phyloP scores from a whole-genome alignment of 2,329 filamentous ascomycete genomes.

The Apiospora pterosperma region DNA sequence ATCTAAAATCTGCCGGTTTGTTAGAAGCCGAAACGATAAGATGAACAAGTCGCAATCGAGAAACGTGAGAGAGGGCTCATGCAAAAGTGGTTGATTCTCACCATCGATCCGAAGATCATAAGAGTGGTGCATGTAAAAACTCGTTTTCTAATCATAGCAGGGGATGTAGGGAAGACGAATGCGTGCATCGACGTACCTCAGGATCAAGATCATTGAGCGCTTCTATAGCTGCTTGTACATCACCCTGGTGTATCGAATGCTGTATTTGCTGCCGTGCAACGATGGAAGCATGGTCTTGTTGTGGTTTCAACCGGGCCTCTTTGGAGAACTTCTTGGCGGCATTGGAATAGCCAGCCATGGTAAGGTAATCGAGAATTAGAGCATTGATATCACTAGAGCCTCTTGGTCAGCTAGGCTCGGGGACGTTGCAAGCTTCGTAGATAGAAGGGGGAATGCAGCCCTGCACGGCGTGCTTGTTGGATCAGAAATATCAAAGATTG shows the following conservation, averaged over 20 bases:
- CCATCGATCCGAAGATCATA: slow-evolving; percentile 84
- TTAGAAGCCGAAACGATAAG: not conserved
- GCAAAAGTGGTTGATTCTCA: slow-evolving; percentile 75
- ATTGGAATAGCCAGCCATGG: slow-evolving; percentile 89
- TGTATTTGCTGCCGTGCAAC: slow-evolving; percentile 78
- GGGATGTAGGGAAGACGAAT: slow-evolving; percentile 1
- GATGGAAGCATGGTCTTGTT: slow-evolving; percentile 70
- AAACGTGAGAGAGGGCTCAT: slow-evolving; percentile 54
- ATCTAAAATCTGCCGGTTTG: slow-evolving; percentile 72
- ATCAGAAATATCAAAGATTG: slow-evolving; percentile 41
- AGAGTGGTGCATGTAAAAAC: slow-evolving; percentile 99
- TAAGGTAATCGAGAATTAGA: slow-evolving; percentile 93
- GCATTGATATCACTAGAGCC: slow-evolving; percentile 82
- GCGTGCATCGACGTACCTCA: slow-evolving; percentile 61
- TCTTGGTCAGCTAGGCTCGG: slow-evolving; percentile 21
- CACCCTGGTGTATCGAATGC: slow-evolving; percentile 78
- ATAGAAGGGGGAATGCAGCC: slow-evolving; percentile 8
- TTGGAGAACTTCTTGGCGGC: slow-evolving; percentile 91
- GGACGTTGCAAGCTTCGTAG: not conserved
- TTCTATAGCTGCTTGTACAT: slow-evolving; percentile 82
- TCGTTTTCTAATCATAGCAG: slow-evolving; percentile 85
- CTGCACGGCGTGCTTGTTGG: slow-evolving; percentile 4
- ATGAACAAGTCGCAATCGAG: not conserved
- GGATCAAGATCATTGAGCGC: slow-evolving; percentile 86
- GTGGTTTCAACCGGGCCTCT: slow-evolving; percentile 82